A percentile compares a stretch with the other conserved stretches of the same genome.
These are phyloP conservation scores for Neoboletus subvelutipes DNA, from an alignment of 768 basidiomycete genomes.

Conservation along the genomic window DNA sequence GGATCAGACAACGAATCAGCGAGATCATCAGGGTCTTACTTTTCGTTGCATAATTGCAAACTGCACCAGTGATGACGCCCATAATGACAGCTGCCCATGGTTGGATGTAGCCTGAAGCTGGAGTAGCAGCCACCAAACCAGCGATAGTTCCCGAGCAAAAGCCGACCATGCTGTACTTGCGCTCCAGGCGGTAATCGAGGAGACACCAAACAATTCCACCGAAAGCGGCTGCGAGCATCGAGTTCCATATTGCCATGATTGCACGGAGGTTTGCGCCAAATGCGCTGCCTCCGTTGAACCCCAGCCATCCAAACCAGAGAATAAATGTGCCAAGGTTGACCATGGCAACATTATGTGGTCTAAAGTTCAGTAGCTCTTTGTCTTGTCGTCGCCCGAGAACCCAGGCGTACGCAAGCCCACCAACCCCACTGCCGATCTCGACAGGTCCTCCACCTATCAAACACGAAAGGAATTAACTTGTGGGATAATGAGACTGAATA, in stretches of 20 bases:
- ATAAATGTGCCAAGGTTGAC: slow-evolving; percentile 83
- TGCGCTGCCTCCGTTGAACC: slow-evolving; percentile 90
- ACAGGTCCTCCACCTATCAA: slow-evolving; percentile 77
- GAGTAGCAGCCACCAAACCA: slow-evolving; percentile 86
- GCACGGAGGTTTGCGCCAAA: slow-evolving; percentile 88
- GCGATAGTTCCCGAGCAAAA: slow-evolving; percentile 89
- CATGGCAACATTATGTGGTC: slow-evolving; percentile 84
- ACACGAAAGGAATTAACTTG: background rate
- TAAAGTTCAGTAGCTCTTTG: slow-evolving; percentile 71
- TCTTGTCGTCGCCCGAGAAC: slow-evolving; percentile 81
- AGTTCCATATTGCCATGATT: slow-evolving; percentile 83
- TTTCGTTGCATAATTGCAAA: slow-evolving; percentile 85
- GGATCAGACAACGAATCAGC: slow-evolving; percentile 10
- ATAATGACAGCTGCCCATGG: slow-evolving; percentile 76
- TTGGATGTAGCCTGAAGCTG: slow-evolving; percentile 78
- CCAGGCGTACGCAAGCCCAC: slow-evolving; percentile 83
- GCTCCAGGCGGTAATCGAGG: slow-evolving; percentile 75
- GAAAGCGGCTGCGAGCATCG: slow-evolving; percentile 81
- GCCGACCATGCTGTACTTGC: slow-evolving; percentile 87
- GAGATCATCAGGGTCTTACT: slow-evolving; percentile 39
- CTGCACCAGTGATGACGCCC: slow-evolving; percentile 67
- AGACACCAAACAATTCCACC: slow-evolving; percentile 83
- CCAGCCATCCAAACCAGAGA: slow-evolving; percentile 86
- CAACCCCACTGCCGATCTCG: slow-evolving; percentile 83
- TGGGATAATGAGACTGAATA: slow-evolving; percentile 2